Percentiles rank a stretch among this genome's conserved stretches.
Evolutionary conservation across 2,329 filamentous ascomycete genomes (phyloP).

Genomic region (Plenodomus tracheiphilus): DNA sequence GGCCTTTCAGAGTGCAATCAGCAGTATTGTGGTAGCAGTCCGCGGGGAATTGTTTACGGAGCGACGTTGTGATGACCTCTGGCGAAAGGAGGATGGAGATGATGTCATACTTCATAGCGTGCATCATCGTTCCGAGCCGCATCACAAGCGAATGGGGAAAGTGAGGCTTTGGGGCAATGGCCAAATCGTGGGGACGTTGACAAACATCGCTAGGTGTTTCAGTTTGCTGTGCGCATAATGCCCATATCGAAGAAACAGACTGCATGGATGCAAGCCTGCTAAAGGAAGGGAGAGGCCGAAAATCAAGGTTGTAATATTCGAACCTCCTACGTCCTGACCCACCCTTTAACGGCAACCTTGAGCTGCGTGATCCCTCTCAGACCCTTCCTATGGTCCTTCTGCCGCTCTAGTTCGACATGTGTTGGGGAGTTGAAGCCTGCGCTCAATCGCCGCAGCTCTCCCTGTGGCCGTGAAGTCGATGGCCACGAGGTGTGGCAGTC

Average conservation of each 20-base stretch:
- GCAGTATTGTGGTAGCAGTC: not conserved
- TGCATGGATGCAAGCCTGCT: not conserved
- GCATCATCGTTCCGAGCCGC: not conserved
- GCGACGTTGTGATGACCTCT: not conserved
- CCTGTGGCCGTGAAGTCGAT: conserved; percentile 6
- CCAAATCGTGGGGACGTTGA: conserved; percentile 3
- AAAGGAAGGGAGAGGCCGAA: conserved; percentile 3
- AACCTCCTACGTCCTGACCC: conserved; percentile 12
- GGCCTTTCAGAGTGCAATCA: not conserved
- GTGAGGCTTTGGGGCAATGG: not conserved
- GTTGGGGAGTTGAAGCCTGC: conserved; percentile 36
- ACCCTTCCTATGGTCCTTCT: conserved; percentile 14
- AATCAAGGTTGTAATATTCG: not conserved
- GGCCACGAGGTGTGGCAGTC: conserved; percentile 5
- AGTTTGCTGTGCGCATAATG: conserved; percentile 2
- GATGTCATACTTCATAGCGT: not conserved
- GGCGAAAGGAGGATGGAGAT: not conserved
- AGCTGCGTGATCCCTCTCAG: conserved; percentile 17
- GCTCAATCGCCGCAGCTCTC: conserved; percentile 22
- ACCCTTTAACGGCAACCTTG: conserved; percentile 16
- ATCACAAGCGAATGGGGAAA: not conserved
- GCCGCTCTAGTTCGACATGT: conserved; percentile 23
- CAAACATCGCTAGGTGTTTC: conserved; percentile 8
- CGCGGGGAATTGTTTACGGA: not conserved
- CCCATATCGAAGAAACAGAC: conserved; percentile 2